These are phyloP conservation scores for Kwoniella mangroviensis DNA, from an alignment of 768 basidiomycete species.

Conservation along the genomic window DNA sequence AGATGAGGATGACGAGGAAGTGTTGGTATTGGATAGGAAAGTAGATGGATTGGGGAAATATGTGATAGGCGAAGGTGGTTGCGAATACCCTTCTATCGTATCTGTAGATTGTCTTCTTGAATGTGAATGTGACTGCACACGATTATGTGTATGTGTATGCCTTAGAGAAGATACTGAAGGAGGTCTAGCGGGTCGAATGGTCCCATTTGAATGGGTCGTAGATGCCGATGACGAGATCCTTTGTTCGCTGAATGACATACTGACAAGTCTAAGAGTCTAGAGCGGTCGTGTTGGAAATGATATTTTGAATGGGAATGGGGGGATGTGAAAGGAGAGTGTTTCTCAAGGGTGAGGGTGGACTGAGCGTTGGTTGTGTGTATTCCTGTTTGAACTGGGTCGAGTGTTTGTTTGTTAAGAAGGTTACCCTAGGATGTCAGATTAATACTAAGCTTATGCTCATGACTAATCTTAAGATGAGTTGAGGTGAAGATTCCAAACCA, in stretches of 20 bases:
- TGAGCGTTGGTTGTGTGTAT: background rate
- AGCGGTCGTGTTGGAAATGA: background rate
- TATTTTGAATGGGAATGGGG: constrained; percentile 1
- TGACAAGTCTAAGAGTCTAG: background rate
- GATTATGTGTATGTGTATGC: constrained; percentile 11
- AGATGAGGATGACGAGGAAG: constrained; percentile 8
- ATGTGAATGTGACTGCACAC: background rate
- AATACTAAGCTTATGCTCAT: background rate
- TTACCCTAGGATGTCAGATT: background rate
- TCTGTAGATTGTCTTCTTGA: constrained; percentile 21
- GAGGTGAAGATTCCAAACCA: background rate
- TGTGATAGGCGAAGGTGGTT: constrained; percentile 25
- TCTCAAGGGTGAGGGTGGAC: background rate
- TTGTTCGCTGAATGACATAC: constrained; percentile 15
- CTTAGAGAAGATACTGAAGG: constrained; percentile 20
- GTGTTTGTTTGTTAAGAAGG: background rate
- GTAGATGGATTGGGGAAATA: constrained; percentile 30
- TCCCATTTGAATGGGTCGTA: constrained; percentile 4
- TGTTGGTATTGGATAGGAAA: background rate
- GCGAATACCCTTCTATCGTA: constrained; percentile 4
- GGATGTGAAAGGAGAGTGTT: background rate
- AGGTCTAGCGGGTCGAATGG: constrained; percentile 18
- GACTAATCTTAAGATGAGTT: too few relatives aligned
- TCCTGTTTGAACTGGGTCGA: background rate
- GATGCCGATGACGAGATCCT: constrained; percentile 23